Evolutionary conservation across 176 grass and related monocot genomes (phyloP).

Genomic region (Triticum timopheevii): DNA sequence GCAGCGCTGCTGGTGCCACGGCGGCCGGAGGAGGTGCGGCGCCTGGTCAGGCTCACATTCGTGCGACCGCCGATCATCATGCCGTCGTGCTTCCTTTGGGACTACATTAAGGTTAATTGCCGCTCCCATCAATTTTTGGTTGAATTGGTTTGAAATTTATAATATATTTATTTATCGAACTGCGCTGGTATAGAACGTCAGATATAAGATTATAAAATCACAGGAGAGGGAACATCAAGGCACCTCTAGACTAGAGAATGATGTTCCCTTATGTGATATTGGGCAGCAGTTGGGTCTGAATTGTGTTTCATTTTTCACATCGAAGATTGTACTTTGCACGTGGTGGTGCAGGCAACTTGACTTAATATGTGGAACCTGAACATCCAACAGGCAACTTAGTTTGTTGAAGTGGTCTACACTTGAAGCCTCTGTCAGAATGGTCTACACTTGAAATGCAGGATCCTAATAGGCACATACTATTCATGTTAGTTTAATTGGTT

Average conservation of each 20-base stretch:
- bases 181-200: not conserved
- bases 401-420: not conserved
- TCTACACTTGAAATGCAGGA: not conserved
- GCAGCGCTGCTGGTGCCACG: constrained; percentile 68
- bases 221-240: not conserved
- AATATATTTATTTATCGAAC: not conserved
- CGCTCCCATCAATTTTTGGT: not conserved
- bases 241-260: constrained; percentile 13
- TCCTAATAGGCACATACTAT: not conserved
- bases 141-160: not conserved
- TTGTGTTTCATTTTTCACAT: not conserved
- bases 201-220: not conserved
- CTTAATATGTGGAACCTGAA: not conserved
- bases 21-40: constrained; percentile 66
- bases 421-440: not conserved
- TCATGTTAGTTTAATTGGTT: not conserved
- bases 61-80: constrained; percentile 64
- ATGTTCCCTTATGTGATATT: not conserved
- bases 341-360: not conserved
- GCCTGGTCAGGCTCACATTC: constrained; percentile 82
- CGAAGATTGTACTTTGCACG: not conserved
- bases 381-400: not conserved
- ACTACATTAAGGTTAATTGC: constrained; percentile 72
- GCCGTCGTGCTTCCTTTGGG: constrained; percentile 87
- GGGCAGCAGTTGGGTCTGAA: not conserved